Evolutionary conservation across 345 rosid species (phyloP).

Genomic region (Citrus hindsii): DNA sequence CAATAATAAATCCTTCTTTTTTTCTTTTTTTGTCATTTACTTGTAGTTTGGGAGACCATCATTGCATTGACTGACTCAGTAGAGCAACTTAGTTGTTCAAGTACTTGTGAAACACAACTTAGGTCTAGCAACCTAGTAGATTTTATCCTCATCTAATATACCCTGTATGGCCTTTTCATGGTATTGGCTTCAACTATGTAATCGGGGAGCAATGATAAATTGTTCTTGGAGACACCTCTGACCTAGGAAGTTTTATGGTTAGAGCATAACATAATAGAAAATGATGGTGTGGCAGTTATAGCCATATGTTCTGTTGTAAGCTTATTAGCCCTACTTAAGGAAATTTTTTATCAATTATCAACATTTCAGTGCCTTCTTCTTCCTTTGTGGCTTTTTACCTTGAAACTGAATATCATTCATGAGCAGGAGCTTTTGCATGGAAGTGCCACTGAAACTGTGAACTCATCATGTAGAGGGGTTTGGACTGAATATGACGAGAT

Average conservation of each 20-base stretch:
- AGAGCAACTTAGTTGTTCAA: background rate
- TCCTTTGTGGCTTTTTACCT: background rate
- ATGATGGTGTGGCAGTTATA: background rate
- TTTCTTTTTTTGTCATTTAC: background rate
- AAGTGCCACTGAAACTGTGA: slow-evolving; percentile 9
- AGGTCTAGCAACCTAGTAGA: background rate
- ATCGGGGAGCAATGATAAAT: background rate
- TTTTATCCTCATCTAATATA: background rate
- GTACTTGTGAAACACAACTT: background rate
- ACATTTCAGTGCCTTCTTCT: background rate
- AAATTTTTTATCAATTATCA: background rate
- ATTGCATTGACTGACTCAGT: background rate
- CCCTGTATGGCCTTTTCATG: background rate
- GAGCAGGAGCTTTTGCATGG: slow-evolving; percentile 27
- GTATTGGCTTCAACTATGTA: background rate
- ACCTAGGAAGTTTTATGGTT: background rate
- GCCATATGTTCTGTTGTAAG: background rate
- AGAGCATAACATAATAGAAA: background rate
- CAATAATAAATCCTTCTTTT: background rate
- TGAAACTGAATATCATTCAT: background rate
- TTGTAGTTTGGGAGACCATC: background rate
- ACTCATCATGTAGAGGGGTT: slow-evolving; percentile 38
- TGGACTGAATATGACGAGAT: slow-evolving; percentile 68
- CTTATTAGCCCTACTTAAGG: background rate
- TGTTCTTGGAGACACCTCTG: background rate